These are phyloP conservation scores for Phaeosphaeriaceae sp. DNA, from an alignment of 2,329 filamentous ascomycete genomes.

Conservation along the genomic window DNA sequence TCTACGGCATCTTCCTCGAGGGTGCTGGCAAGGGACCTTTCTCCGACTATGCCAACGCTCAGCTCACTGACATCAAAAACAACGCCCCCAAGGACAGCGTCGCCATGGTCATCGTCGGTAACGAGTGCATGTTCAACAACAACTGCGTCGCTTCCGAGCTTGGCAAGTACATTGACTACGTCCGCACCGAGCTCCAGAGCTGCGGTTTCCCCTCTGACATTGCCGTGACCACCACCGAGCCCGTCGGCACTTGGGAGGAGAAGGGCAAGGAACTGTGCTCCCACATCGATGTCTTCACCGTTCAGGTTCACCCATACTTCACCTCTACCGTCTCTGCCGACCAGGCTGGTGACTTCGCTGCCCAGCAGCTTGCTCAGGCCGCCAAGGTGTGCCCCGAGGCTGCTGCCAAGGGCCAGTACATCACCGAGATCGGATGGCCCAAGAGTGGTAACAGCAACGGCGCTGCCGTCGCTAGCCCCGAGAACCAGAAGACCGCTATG, in stretches of 20 bases:
- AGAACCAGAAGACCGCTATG: slow-evolving; percentile 76
- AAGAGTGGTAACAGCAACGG: slow-evolving; percentile 72
- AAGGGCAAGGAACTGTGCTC: slow-evolving; percentile 69
- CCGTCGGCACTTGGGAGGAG: slow-evolving; percentile 75
- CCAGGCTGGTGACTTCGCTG: slow-evolving; percentile 77
- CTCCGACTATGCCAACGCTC: slow-evolving; percentile 66
- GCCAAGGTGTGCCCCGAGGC: slow-evolving; percentile 69
- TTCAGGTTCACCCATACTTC: slow-evolving; percentile 96
- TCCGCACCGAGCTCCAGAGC: slow-evolving; percentile 66
- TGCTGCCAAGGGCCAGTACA: slow-evolving; percentile 69
- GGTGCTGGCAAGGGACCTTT: slow-evolving; percentile 53
- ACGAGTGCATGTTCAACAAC: slow-evolving; percentile 84
- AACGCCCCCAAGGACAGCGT: slow-evolving; percentile 75
- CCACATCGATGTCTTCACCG: slow-evolving; percentile 77
- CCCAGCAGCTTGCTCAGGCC: slow-evolving; percentile 74
- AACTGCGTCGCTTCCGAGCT: slow-evolving; percentile 70
- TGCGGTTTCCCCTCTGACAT: slow-evolving; percentile 73
- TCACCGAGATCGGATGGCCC: slow-evolving; percentile 94
- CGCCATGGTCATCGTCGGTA: slow-evolving; percentile 83
- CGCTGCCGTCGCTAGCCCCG: slow-evolving; percentile 68
- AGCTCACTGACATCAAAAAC: slow-evolving; percentile 75
- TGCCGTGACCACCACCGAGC: slow-evolving; percentile 80
- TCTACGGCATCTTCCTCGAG: slow-evolving; percentile 87
- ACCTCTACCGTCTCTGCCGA: slow-evolving; percentile 69
- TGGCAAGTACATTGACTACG: slow-evolving; percentile 70